A percentile compares a stretch with the other conserved stretches of the same genome.
phyloP scores from a whole-genome alignment of 192 early-diverging fungal genomes.

The Allomyces macrogynus region DNA sequence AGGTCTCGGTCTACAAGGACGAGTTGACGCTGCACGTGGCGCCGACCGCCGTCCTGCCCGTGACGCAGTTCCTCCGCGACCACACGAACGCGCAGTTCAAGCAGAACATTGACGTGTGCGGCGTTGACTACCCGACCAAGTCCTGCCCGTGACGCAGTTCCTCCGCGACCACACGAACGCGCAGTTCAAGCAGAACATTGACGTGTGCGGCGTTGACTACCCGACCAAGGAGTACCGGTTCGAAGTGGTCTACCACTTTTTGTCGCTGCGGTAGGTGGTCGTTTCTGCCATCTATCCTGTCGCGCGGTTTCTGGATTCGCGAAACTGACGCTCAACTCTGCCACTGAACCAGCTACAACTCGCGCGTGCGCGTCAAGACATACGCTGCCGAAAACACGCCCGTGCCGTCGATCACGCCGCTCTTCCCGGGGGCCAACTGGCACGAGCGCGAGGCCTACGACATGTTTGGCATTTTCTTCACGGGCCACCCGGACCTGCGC shows the following conservation, averaged over 20 bases:
- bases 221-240: constrained; percentile 82
- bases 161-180: constrained; percentile 77
- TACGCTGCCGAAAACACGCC: constrained; percentile 77
- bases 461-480: constrained; percentile 96
- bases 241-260: constrained; percentile 86
- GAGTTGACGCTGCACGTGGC: constrained; percentile 89
- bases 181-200: constrained; percentile 81
- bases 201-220: constrained; percentile 81
- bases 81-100: constrained; percentile 85
- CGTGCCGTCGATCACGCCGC: constrained; percentile 63
- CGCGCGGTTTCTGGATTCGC: no score
- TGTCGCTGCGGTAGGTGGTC: constrained; percentile 33
- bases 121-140: constrained; percentile 76
- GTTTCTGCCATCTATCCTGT: no score
- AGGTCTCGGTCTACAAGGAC: constrained; percentile 93
- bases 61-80: constrained; percentile 78
- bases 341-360: constrained; percentile 34
- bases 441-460: constrained; percentile 95
- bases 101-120: constrained; percentile 72
- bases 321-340: no score
- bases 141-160: constrained; percentile 69
- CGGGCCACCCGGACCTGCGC: constrained; percentile 84
- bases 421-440: constrained; percentile 84
- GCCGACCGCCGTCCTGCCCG: constrained; percentile 52
- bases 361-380: constrained; percentile 92